Base-by-base conservation (phyloP, 2,329 filamentous ascomycete genomes). In the Cladosporium sp. region DNA sequence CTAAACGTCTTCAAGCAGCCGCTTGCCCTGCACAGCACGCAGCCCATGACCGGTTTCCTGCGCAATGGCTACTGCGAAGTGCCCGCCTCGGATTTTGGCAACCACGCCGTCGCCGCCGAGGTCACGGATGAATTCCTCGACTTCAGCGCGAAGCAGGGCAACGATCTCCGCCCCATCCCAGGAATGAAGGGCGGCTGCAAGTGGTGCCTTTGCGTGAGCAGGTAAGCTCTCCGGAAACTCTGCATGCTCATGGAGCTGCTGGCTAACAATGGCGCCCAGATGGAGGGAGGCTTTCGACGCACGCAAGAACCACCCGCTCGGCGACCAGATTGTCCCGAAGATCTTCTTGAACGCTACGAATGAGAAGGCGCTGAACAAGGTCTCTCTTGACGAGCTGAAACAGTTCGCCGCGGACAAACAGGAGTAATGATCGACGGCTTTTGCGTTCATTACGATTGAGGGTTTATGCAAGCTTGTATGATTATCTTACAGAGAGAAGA, bases 91-190 rank as follows among this genome's bases (percentile, higher is more conserved):
- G 81, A 85, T 61, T 69, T 66, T 14, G 82, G 81, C 18, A 84
- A 83, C 65, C 82, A 85, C 63, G 75, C 77, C 22, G 71, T 85
- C 19, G 81, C 81, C n/a, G 72, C 66, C 48, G 74, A 80, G 28
- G 70, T 85, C 1, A 81, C 78, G 8, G 74, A 81, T 54, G 77
- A 80, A 59, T 85, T 85, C 65, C 77, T 84, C 33, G 78, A 83
- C 62, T 84, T 80, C 70, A 75, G 75, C 32, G 79, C 81, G 14
- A 71, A 73, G 4, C 73, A 74, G 35, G 82, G 81, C 37, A 84
- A 84, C 61, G 78, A 84, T 60, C 70, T 85, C 33, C 74, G 79
- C 19, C 60, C 66, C 4, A 72, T 74, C 16, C 54, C 56, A 3
- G 81, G 81, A 3, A 72, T 84, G 51, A 78, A 72, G 16, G 76